Evolutionary conservation across 768 basidiomycete species (phyloP), one percentile per base, ranked within the genome.

Genomic region (Neoboletus subvelutipes): DNA sequence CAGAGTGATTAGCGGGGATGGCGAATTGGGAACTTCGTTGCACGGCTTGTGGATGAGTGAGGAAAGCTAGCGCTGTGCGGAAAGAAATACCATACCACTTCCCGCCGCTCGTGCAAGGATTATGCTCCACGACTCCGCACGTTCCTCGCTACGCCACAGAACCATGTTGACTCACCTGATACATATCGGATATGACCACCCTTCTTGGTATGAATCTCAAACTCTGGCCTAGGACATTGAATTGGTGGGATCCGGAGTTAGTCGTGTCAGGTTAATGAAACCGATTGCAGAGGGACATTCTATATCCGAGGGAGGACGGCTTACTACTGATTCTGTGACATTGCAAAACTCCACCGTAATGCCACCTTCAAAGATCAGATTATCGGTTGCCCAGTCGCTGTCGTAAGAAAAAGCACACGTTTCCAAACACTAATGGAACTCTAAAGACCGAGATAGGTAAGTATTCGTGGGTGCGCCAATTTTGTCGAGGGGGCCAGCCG

Each of bases 71-170:
- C n/a, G 42, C 28, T 42, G 39, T 37, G 49, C 2, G 31, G 34
- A 56, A 46, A 40, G 26, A 28, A 43, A 31, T 26, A 22, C 29
- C 18, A 41, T 29, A 33, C 29, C 18, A 50, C 3, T 34, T 31
- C 42, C 48, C 50, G 26, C 45, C n/a, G 43, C 29, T 46, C 31
- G 33, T 48, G 33, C 41, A 28, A 42, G 36, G 39, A 31, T 46
- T 50, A 49, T 51, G 29, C 26, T 48, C 42, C 36, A 50, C 40
- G 20, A 45, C 34, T 46, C 54, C 56, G 50, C 34, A 15, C 36
- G 45, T 56, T 59, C 41, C 34, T 62, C 54, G 60, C 60, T 56
- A 63, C 67, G 65, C 67, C 65, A 66, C 64, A 60, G 52, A 56
- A 60, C 50, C 48, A 13, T n/a, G 22, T 26, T 60, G 52, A 45